Evolutionary conservation across 257 asterid genomes (phyloP).

Genomic region (Solanum phureja): DNA sequence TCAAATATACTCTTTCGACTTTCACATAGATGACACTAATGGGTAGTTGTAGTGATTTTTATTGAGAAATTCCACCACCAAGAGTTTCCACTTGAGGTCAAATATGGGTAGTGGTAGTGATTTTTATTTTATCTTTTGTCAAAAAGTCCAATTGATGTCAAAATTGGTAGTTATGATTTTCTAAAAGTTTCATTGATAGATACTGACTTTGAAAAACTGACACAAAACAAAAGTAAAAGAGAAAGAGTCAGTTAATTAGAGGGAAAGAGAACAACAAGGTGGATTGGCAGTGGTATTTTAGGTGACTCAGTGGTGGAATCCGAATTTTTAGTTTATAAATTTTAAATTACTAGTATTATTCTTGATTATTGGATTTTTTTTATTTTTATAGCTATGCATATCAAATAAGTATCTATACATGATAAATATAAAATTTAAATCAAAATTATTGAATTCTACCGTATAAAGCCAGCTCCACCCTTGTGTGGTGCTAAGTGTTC

Average conservation of each 20-base stretch:
- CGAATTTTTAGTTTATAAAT: not conserved
- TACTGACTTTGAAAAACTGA: not conserved
- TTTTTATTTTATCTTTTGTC: accelerated
- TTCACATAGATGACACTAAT: not conserved
- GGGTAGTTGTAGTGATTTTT: not conserved
- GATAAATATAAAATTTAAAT: not conserved
- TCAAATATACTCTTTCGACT: not conserved
- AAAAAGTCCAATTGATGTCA: not conserved
- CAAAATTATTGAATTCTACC: not conserved
- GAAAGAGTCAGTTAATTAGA: not conserved
- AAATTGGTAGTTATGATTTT: not conserved
- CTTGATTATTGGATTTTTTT: not conserved
- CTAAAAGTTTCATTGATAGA: not conserved
- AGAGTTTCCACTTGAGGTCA: not conserved
- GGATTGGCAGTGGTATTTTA: not conserved
- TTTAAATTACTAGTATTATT: not conserved
- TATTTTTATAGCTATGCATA: not conserved
- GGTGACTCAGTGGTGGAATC: not conserved
- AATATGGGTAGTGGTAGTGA: not conserved
- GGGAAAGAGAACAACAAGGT: not conserved
- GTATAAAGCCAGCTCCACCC: not conserved
- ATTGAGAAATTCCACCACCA: not conserved
- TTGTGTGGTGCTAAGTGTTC: not conserved
- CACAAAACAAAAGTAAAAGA: not conserved
- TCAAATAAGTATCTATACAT: not conserved